phyloP scores from a whole-genome alignment of 2,329 filamentous ascomycete species.

The Tolypocladium sp. region DNA sequence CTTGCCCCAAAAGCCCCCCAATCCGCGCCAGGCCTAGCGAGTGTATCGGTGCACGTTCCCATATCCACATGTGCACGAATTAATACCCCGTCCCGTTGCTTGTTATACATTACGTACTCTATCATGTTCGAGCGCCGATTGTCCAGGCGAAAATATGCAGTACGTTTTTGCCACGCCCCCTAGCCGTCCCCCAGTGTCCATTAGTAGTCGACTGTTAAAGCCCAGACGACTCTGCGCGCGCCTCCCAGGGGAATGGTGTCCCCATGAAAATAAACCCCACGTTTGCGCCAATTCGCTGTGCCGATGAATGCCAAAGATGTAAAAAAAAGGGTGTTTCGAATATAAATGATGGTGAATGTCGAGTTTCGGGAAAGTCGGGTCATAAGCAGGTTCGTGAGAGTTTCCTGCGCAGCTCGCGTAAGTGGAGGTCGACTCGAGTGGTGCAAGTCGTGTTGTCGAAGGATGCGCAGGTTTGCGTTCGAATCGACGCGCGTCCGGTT shows the following conservation, averaged over 20 bases:
- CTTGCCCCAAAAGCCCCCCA: slow-evolving; percentile 11
- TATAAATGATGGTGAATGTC: slow-evolving; percentile 17
- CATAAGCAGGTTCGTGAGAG: slow-evolving; percentile 16
- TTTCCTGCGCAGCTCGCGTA: not conserved
- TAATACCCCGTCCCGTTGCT: slow-evolving; percentile 20
- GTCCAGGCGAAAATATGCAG: slow-evolving; percentile 18
- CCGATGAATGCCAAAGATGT: slow-evolving; percentile 31
- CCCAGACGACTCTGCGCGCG: not conserved
- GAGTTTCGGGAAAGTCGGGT: slow-evolving; percentile 8
- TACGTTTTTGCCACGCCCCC: slow-evolving; percentile 8
- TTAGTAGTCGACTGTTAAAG: slow-evolving; percentile 1
- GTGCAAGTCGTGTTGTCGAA: not conserved
- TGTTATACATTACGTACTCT: slow-evolving; percentile 30
- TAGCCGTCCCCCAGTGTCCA: slow-evolving; percentile 1
- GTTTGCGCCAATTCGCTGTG: slow-evolving; percentile 30
- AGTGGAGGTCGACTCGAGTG: not conserved
- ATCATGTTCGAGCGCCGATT: slow-evolving; percentile 17
- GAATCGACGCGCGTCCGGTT: slow-evolving; percentile 5
- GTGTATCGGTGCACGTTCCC: slow-evolving; percentile 19
- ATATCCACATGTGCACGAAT: slow-evolving; percentile 22
- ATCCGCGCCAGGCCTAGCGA: slow-evolving; percentile 21
- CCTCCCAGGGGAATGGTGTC: not conserved
- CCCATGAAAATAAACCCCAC: slow-evolving; percentile 15
- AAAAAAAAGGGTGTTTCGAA: slow-evolving; percentile 19
- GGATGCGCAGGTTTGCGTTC: not conserved